phyloP scores from a whole-genome alignment of 2,329 filamentous ascomycete species.

The Trichoderma polysporum region DNA sequence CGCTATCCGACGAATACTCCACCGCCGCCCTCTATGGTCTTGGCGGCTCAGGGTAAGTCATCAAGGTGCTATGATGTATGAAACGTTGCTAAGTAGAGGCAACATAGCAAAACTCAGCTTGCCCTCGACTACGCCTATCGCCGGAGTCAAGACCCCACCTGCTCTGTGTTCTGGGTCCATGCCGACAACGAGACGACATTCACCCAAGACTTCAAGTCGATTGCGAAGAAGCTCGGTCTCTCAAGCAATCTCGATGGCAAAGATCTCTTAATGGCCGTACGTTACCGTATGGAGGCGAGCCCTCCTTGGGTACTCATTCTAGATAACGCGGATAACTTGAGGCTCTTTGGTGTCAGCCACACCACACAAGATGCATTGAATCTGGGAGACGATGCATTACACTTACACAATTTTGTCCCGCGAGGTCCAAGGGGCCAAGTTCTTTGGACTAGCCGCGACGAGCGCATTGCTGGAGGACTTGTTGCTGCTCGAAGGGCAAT shows the following conservation, averaged over 20 bases:
- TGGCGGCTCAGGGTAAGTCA: background rate
- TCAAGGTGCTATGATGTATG: background rate
- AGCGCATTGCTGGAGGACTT: constrained; percentile 25
- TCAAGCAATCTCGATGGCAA: constrained; percentile 23
- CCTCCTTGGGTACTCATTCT: constrained; percentile 33
- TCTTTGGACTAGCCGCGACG: constrained; percentile 36
- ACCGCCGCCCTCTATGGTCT: background rate
- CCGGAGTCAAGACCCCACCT: constrained; percentile 23
- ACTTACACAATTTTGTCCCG: constrained; percentile 27
- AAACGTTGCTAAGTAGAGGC: background rate
- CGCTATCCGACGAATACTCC: background rate
- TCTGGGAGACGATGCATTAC: constrained; percentile 10
- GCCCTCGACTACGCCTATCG: constrained; percentile 37
- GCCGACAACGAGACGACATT: constrained; percentile 36
- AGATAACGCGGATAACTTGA: constrained; percentile 36
- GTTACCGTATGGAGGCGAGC: constrained; percentile 22
- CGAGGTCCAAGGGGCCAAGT: constrained; percentile 28
- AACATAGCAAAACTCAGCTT: constrained; percentile 38
- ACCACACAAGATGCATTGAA: background rate
- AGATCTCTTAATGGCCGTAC: constrained; percentile 26
- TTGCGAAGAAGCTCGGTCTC: constrained; percentile 31
- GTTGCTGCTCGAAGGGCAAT: constrained; percentile 26
- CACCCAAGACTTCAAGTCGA: constrained; percentile 31
- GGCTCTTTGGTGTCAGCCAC: constrained; percentile 28
- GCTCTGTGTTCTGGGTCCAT: constrained; percentile 40